phyloP scores from a whole-genome alignment of 139 green algal genomes.

The Pseudopediastrum boryanum region DNA sequence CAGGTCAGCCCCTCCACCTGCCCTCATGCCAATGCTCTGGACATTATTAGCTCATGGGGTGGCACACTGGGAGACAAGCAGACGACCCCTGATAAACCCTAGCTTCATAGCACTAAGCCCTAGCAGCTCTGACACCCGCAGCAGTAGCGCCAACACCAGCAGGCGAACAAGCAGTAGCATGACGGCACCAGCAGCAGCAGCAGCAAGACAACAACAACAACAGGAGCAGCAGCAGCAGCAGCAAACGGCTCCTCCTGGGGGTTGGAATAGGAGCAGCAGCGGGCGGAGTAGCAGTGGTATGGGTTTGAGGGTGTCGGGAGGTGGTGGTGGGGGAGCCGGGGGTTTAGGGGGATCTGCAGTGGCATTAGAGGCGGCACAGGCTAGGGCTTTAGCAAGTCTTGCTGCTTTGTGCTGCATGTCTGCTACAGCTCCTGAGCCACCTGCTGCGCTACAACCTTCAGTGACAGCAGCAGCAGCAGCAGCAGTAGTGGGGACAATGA shows the following conservation, averaged over 20 bases:
- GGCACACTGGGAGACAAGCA: not conserved
- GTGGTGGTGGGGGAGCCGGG: not conserved
- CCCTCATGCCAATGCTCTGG: not conserved
- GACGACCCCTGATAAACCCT: too few species aligned
- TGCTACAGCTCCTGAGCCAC: too few species aligned
- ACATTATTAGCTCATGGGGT: not conserved
- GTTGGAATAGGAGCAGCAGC: conserved; percentile 8
- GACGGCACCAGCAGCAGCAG: too few species aligned
- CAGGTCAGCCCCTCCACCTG: not conserved
- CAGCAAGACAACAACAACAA: too few species aligned
- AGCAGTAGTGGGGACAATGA: not conserved
- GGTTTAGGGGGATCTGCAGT: not conserved
- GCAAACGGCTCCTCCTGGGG: too few species aligned
- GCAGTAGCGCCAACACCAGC: too few species aligned
- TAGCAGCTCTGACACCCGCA: too few species aligned
- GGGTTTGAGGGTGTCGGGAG: not conserved
- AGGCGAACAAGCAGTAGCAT: too few species aligned
- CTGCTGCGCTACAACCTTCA: not conserved
- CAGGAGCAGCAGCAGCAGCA: too few species aligned
- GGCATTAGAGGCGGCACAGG: not conserved
- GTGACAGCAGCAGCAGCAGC: not conserved
- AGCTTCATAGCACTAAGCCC: too few species aligned
- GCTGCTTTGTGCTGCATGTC: too few species aligned
- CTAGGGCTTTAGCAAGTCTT: too few species aligned
- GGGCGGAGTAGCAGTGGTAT: not conserved